Evolutionary conservation across 2,329 filamentous ascomycete species (phyloP).

Genomic region (Nothophoma quercina): DNA sequence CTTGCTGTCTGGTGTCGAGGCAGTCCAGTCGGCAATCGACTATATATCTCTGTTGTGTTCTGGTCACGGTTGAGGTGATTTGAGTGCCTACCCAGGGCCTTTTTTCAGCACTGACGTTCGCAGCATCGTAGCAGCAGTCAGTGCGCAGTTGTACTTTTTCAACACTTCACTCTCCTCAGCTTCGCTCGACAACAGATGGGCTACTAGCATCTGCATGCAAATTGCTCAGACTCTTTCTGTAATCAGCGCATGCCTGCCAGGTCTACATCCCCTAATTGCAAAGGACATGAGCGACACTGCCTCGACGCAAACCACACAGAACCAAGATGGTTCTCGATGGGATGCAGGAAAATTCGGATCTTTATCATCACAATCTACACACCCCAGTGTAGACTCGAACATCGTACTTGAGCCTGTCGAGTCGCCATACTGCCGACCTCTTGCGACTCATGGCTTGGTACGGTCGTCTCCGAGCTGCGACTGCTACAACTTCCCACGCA

Average conservation of each 20-base stretch:
- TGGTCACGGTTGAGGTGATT: slow-evolving; percentile 34
- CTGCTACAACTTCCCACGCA: slow-evolving; percentile 27
- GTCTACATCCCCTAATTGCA: slow-evolving; percentile 19
- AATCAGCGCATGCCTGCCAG: slow-evolving; percentile 39
- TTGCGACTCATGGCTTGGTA: slow-evolving; percentile 40
- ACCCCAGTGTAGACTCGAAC: not conserved
- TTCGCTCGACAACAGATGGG: slow-evolving; percentile 31
- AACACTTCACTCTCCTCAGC: slow-evolving; percentile 22
- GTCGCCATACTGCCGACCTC: slow-evolving; percentile 33
- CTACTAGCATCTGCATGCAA: slow-evolving; percentile 31
- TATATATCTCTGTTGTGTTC: slow-evolving; percentile 35
- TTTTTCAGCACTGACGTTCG: not conserved
- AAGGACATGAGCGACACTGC: slow-evolving; percentile 13
- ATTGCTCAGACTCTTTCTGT: slow-evolving; percentile 41
- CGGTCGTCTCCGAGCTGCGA: slow-evolving; percentile 29
- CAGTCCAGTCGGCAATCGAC: slow-evolving; percentile 29
- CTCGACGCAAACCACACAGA: not conserved
- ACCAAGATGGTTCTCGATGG: not conserved
- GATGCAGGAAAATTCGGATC: slow-evolving; percentile 3
- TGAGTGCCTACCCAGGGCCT: too few species aligned
- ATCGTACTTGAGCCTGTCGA: not conserved
- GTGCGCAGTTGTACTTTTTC: slow-evolving; percentile 33
- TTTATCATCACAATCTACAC: not conserved
- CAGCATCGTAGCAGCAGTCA: slow-evolving; percentile 35
- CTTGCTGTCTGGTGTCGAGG: slow-evolving; percentile 40